Evolutionary conservation across 2,329 filamentous ascomycete genomes (phyloP), one percentile per base, ranked within the genome.

Genomic region (Amauroascus niger): DNA sequence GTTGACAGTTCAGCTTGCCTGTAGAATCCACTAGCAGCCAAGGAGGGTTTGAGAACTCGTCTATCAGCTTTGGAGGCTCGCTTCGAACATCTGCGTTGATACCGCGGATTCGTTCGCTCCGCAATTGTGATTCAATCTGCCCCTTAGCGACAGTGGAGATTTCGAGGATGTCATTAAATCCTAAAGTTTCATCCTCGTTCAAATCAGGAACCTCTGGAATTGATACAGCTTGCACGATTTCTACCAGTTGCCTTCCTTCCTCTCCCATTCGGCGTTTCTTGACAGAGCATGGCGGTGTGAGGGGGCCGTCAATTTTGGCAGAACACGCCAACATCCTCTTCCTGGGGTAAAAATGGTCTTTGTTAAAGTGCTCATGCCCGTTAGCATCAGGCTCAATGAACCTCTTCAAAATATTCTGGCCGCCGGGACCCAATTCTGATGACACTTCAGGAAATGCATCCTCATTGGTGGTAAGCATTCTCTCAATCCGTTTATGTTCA

Each of bases 11-110:
- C 9, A 13, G 16, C 13, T 43, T 18, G 4, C 26, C 8, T 6
- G 26, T 13, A 7, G 18, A 7, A n/a, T 20, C 28, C 32, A 16
- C 14, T 32, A 18, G 14, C 9, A 41, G 16, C 79, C 79, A 82
- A 0, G 77, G 78, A 3, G 74, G 64, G 6, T 62, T 56, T 9
- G 71, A 67, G 14, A 66, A 57, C 0, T 68, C 64, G 33, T 74
- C 71, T 26, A 76, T 73, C 56, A 81, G 62, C 0, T 64, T 26
- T 0, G 78, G 78, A 3, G 79, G 69, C n/a, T 70, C 60, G 1
- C 79, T 70, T 37, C 78, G 70, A 48, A 69, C 67, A 3, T 69
- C 75, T 0, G 75, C 58, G 56, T 77, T 75, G 9, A 70, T 65
- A 55, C 73, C 72, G 7, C 67, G 66, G 1, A 79, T 64, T 50